Conservation (phyloP, 331 rosid genomes). For the Prunus yedoensis region DNA sequence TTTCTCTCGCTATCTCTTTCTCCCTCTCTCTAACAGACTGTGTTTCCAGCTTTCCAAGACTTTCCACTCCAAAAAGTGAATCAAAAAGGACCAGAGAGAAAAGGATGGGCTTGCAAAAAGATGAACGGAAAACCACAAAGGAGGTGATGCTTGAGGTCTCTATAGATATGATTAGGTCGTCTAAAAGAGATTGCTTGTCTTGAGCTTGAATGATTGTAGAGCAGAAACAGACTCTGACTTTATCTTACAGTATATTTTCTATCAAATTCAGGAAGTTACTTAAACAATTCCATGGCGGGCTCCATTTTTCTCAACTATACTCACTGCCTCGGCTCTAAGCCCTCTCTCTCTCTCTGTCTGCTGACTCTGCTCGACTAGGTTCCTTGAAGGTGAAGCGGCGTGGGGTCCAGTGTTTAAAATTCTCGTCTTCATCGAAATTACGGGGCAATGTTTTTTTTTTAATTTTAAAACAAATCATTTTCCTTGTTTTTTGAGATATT, state of each 20-base stretch:
- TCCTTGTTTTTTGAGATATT: too few species aligned
- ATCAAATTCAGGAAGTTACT: conserved; percentile 4
- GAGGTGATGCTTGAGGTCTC: not conserved
- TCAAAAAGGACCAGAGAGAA: not conserved
- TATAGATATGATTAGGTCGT: not conserved
- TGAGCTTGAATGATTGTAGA: conserved; percentile 16
- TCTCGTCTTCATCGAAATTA: not conserved
- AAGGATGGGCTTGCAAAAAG: not conserved
- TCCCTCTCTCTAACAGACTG: too few species aligned
- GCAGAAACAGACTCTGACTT: conserved; percentile 13
- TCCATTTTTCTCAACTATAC: conserved; percentile 15
- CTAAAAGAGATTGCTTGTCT: conserved; percentile 26
- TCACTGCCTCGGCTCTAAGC: not conserved
- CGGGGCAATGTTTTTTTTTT: too few species aligned
- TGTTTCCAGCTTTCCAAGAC: not conserved
- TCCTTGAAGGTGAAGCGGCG: conserved; percentile 18
- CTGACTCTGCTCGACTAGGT: not conserved
- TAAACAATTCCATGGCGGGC: conserved; percentile 23
- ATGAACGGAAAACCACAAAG: not conserved
- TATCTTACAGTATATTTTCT: not conserved
- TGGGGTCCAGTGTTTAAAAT: conserved; percentile 15
- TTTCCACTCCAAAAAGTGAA: not conserved
- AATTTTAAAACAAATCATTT: too few species aligned
- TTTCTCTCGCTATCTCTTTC: too few species aligned
- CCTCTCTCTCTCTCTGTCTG: not conserved